phyloP scores from a whole-genome alignment of 306 rosid genomes.

The Crataegus laevigata region DNA sequence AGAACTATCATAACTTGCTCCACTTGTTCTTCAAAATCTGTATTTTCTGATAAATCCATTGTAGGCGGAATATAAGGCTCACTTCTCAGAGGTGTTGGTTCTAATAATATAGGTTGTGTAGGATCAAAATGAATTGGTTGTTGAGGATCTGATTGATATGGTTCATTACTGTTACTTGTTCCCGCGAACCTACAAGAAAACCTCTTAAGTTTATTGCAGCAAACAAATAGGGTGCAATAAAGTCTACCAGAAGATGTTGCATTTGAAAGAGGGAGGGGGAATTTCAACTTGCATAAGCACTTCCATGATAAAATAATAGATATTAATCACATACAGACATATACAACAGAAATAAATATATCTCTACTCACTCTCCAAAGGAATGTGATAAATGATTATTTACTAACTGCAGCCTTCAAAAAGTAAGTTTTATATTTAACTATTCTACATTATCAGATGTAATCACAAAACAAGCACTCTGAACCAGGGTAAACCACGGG shows the following conservation, averaged over 20 bases:
- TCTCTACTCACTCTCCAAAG: neutral
- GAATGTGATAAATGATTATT: neutral
- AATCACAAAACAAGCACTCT: neutral
- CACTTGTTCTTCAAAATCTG: slow-evolving; percentile 30
- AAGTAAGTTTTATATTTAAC: neutral
- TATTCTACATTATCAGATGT: neutral
- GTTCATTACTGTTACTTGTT: slow-evolving; percentile 3
- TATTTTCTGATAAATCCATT: slow-evolving; percentile 20
- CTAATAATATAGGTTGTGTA: neutral
- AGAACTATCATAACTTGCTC: slow-evolving; percentile 48
- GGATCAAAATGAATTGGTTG: slow-evolving; percentile 7
- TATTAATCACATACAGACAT: neutral
- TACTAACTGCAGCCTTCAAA: neutral
- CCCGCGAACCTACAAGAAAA: slow-evolving; percentile 10
- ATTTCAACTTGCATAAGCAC: neutral
- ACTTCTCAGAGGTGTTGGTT: slow-evolving; percentile 37
- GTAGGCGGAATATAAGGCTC: slow-evolving; percentile 40
- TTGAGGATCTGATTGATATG: slow-evolving; percentile 23
- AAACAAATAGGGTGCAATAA: neutral
- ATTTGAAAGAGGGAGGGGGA: neutral
- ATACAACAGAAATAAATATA: neutral
- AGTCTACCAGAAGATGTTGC: neutral
- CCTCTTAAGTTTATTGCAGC: slow-evolving; percentile 1
- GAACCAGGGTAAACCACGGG: neutral
- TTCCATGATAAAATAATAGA: neutral